These are phyloP conservation scores for Sabuloglossum arenarium DNA, from an alignment of 495 filamentous ascomycete species.

Conservation along the genomic window DNA sequence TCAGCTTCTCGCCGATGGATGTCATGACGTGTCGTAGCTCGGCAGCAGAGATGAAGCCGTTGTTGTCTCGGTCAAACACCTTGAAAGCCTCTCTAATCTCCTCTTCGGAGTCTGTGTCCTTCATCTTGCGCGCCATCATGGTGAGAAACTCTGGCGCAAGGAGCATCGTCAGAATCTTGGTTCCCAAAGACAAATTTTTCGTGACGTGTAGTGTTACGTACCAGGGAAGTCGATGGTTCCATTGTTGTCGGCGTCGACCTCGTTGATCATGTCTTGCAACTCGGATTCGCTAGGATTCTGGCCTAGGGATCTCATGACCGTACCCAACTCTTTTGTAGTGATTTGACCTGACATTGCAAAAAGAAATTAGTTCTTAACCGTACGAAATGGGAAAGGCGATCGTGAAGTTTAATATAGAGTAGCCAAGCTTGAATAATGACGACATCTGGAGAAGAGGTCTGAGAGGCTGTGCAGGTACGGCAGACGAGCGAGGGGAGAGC, in stretches of 20 bases:
- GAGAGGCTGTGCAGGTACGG: neutral
- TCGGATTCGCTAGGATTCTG: constrained; percentile 98
- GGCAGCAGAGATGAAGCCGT: constrained; percentile 95
- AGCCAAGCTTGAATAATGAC: neutral
- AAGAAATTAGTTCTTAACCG: neutral
- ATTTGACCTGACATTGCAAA: constrained; percentile 55
- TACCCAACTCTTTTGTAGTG: constrained; percentile 97
- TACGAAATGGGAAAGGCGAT: neutral
- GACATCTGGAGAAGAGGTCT: neutral
- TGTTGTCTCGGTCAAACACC: constrained; percentile 98
- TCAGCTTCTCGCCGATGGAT: constrained; percentile 97
- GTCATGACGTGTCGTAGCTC: constrained; percentile 99
- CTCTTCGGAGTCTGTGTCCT: constrained; percentile 98
- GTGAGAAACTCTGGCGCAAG: constrained; percentile 66
- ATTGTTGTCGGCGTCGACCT: constrained; percentile 98
- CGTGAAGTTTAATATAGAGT: neutral
- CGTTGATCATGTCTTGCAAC: constrained; percentile 99
- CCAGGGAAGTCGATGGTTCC: constrained; percentile 98
- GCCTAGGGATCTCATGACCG: constrained; percentile 98
- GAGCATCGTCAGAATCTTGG: neutral
- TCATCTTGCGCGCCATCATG: constrained; percentile 99
- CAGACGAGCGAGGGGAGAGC: neutral
- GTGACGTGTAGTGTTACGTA: constrained; percentile 21
- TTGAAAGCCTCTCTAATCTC: constrained; percentile 92
- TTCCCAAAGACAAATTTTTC: neutral